Conservation (phyloP, 2,329 filamentous ascomycete genomes). For the Ceratocystis ficicola region DNA sequence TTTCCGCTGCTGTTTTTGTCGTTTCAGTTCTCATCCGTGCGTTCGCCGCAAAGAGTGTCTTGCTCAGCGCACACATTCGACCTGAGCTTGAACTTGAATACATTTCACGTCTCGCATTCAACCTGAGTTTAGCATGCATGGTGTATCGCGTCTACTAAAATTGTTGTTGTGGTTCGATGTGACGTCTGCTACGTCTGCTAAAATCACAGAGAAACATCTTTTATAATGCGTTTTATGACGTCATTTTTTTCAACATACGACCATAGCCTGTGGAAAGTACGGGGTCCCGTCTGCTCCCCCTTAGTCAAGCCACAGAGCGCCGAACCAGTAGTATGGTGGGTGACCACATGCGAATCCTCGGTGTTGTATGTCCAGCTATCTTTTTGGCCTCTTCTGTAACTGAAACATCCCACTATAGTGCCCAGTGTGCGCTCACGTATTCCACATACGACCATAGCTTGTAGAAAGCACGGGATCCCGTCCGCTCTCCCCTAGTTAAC, state of each 20-base stretch:
- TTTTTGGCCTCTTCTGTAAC: not conserved
- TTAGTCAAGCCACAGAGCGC: not conserved
- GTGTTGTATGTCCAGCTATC: not conserved
- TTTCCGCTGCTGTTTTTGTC: too few species aligned
- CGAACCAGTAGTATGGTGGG: not conserved
- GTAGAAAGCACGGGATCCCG: conserved; percentile 3
- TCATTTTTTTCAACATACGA: not conserved
- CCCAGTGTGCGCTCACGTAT: not conserved
- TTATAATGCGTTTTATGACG: too few species aligned
- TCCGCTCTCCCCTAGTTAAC: not conserved
- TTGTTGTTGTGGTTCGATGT: too few species aligned
- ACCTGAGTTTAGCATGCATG: too few species aligned
- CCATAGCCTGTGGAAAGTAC: not conserved
- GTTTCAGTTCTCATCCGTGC: too few species aligned
- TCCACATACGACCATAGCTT: not conserved
- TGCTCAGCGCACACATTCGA: too few species aligned
- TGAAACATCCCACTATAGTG: not conserved
- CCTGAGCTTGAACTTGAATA: too few species aligned
- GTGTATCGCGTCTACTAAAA: too few species aligned
- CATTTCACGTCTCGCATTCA: too few species aligned
- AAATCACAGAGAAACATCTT: too few species aligned
- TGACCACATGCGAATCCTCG: not conserved
- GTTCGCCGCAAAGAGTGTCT: too few species aligned
- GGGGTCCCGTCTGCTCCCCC: not conserved
- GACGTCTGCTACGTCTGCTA: too few species aligned